phyloP scores from a whole-genome alignment of 1,139 yeast species.

The Suhomyces kunorum region DNA sequence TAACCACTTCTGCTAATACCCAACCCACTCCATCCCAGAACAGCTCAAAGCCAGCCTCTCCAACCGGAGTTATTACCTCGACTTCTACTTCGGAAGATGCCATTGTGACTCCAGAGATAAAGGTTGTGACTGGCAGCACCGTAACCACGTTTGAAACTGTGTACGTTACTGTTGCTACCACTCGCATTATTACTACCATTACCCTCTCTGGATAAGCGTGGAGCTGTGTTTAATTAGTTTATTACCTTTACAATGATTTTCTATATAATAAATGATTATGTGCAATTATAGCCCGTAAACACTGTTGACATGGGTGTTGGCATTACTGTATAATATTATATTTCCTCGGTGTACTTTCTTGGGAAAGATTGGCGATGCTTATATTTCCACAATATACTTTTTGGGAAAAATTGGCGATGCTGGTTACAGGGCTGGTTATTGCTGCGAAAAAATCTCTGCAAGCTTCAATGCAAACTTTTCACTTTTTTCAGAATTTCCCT shows the following conservation, averaged over 20 bases:
- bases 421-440: neutral
- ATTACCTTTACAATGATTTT: neutral
- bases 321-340: too few relatives aligned
- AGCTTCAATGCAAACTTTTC: neutral
- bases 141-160: conserved; percentile 15
- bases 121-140: neutral
- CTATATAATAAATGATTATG: too few relatives aligned
- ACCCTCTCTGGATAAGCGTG: conserved; percentile 5
- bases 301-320: too few relatives aligned
- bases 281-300: too few relatives aligned
- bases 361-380: too few relatives aligned
- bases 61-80: neutral
- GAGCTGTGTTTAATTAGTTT: neutral
- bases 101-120: conserved; percentile 1
- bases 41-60: neutral
- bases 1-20: neutral
- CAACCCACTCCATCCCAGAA: neutral
- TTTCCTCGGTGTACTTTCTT: too few relatives aligned
- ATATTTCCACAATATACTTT: too few relatives aligned
- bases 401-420: too few relatives aligned
- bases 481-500: neutral
- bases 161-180: conserved; percentile 16
- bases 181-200: conserved; percentile 12
- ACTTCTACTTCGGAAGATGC: neutral
- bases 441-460: conserved; percentile 4